Conservation (phyloP, 345 rosid genomes). For the Lagerstroemia speciosa region DNA sequence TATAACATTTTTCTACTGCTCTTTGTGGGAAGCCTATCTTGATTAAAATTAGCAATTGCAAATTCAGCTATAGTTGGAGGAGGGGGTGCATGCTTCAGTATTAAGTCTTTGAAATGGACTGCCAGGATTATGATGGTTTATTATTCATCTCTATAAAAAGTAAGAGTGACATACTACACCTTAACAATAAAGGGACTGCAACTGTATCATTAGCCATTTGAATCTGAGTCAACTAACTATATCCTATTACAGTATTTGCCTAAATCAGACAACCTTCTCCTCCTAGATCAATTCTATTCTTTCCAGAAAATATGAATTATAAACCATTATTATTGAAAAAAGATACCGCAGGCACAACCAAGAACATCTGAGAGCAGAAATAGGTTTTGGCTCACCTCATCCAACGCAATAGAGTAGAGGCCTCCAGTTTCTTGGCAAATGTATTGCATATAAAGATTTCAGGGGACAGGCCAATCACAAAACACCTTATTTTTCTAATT, state of each 20-base stretch:
- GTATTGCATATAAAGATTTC: slow-evolving; percentile 85
- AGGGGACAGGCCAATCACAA: slow-evolving; percentile 85
- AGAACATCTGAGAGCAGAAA: too few relatives aligned
- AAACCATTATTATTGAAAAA: too few relatives aligned
- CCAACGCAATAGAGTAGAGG: slow-evolving; percentile 62
- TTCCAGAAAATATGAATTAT: too few relatives aligned
- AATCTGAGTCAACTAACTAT: too few relatives aligned
- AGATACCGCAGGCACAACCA: too few relatives aligned
- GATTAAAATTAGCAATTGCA: slow-evolving; percentile 71
- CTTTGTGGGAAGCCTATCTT: slow-evolving; percentile 95
- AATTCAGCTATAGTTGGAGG: slow-evolving; percentile 94
- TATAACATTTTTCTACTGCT: slow-evolving; percentile 64
- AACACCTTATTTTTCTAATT: slow-evolving; percentile 72
- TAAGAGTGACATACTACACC: background rate
- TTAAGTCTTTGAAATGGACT: slow-evolving; percentile 79
- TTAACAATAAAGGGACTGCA: background rate
- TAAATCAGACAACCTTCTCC: background rate
- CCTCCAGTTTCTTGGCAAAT: slow-evolving; percentile 93
- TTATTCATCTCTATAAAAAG: background rate
- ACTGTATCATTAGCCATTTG: slow-evolving; percentile 51
- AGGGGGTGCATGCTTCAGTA: slow-evolving; percentile 90
- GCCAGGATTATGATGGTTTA: slow-evolving; percentile 10
- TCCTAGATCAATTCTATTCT: too few relatives aligned
- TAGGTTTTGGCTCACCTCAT: slow-evolving; percentile 53
- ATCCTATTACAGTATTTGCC: too few relatives aligned